phyloP scores from a whole-genome alignment of 2,329 filamentous ascomycete genomes.

The Orbilia blumenaviensis region DNA sequence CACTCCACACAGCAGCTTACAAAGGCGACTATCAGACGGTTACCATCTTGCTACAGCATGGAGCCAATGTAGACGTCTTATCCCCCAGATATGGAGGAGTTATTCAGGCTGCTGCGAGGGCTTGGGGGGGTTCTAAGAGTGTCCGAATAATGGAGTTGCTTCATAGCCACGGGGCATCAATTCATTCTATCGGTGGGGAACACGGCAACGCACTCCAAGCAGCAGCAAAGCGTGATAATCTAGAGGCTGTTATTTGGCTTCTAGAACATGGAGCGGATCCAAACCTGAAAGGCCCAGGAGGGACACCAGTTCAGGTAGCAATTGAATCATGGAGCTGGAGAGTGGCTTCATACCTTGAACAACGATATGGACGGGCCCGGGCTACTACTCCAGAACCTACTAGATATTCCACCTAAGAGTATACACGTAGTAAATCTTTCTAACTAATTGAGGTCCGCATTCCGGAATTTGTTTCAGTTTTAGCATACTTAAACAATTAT shows the following conservation, averaged over 20 bases:
- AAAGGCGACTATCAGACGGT: neutral
- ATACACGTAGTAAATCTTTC: no score
- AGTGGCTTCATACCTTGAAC: slow-evolving; percentile 39
- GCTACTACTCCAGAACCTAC: neutral
- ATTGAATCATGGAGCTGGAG: slow-evolving; percentile 30
- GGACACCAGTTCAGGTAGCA: slow-evolving; percentile 17
- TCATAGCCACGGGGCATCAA: slow-evolving; percentile 17
- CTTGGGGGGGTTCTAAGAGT: slow-evolving; percentile 3
- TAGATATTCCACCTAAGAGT: no score
- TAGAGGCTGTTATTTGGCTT: slow-evolving; percentile 29
- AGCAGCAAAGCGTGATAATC: slow-evolving; percentile 17
- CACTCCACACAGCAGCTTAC: slow-evolving; percentile 26
- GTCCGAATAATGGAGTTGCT: slow-evolving; percentile 29
- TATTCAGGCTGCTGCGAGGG: slow-evolving; percentile 28
- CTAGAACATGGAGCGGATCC: slow-evolving; percentile 22
- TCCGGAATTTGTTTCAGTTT: no score
- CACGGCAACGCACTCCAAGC: slow-evolving; percentile 29
- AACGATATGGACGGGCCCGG: slow-evolving; percentile 20
- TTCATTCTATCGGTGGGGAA: slow-evolving; percentile 2
- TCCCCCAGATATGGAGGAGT: slow-evolving; percentile 30
- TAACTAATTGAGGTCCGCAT: no score
- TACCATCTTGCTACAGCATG: slow-evolving; percentile 20
- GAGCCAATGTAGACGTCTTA: slow-evolving; percentile 8
- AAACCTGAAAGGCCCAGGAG: slow-evolving; percentile 10
- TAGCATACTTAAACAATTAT: no score